Conservation (phyloP, 441 rosid species). For the Monsonia emarginata region DNA sequence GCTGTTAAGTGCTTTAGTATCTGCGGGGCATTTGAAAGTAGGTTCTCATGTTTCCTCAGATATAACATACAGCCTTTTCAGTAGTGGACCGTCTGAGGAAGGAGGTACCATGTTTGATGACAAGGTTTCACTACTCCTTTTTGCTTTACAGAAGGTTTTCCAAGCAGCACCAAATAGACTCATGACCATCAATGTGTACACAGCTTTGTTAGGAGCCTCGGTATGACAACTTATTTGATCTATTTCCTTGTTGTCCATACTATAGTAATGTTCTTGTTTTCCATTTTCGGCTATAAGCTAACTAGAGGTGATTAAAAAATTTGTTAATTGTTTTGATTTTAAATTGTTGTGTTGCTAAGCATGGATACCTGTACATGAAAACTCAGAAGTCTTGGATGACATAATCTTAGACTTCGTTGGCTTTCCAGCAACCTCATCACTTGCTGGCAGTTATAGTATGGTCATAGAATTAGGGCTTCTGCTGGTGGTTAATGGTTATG, state of each 20-base stretch:
- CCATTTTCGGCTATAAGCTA: neutral
- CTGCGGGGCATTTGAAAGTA: conserved; percentile 67
- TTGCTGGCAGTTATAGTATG: neutral
- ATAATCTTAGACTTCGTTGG: neutral
- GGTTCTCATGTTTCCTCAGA: conserved; percentile 48
- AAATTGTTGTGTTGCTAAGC: neutral
- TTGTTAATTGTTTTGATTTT: neutral
- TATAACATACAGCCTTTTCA: conserved; percentile 46
- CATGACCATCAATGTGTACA: conserved; percentile 74
- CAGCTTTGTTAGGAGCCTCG: conserved; percentile 90
- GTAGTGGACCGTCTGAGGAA: conserved; percentile 59
- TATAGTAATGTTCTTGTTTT: neutral
- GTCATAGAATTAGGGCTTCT: neutral
- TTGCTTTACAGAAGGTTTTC: conserved; percentile 87
- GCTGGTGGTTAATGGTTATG: neutral
- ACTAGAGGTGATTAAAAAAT: neutral
- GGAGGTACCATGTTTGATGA: conserved; percentile 89
- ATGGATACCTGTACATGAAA: neutral
- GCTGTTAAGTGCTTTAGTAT: conserved; percentile 73
- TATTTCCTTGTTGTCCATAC: neutral
- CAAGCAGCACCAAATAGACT: conserved; percentile 91
- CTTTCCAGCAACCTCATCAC: neutral
- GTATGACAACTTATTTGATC: conserved; percentile 28
- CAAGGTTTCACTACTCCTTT: conserved; percentile 81
- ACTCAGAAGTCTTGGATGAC: neutral